Evolutionary conservation across 306 rosid genomes (phyloP).

Genomic region (Astragalus glycyphyllos): DNA sequence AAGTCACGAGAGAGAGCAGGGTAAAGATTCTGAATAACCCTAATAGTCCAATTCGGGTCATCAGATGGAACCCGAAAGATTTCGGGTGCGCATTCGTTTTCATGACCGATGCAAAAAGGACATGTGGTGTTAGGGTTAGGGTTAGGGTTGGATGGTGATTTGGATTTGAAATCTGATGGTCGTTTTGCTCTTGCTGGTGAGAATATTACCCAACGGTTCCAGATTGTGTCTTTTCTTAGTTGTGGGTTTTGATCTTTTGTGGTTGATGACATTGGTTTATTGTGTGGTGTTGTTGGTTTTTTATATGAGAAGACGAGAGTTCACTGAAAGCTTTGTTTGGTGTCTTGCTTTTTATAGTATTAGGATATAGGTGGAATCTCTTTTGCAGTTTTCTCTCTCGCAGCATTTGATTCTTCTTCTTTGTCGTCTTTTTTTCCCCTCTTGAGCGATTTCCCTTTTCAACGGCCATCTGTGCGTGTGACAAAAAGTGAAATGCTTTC

Average conservation of each 20-base stretch:
- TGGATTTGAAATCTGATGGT: constrained; percentile 82
- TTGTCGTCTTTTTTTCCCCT: no score
- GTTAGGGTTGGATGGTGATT: constrained; percentile 49
- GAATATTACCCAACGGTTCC: constrained; percentile 78
- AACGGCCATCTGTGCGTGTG: no score
- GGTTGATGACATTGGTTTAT: constrained; percentile 41
- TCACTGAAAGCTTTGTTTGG: no score
- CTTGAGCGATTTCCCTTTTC: no score
- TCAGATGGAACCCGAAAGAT: constrained; percentile 71
- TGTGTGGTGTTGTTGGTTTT: neutral
- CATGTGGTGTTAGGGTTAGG: constrained; percentile 45
- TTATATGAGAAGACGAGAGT: no score
- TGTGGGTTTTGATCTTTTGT: constrained; percentile 44
- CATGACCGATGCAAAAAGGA: constrained; percentile 84
- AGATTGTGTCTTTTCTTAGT: constrained; percentile 62
- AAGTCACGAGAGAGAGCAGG: constrained; percentile 67
- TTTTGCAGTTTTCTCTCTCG: no score
- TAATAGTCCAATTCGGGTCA: constrained; percentile 62
- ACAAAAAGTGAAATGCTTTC: no score
- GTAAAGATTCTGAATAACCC: constrained; percentile 83
- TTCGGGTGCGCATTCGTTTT: constrained; percentile 85
- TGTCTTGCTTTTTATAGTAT: no score
- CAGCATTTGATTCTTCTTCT: no score
- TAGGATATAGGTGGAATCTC: no score
- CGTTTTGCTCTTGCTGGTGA: constrained; percentile 78